phyloP scores from a whole-genome alignment of 2,329 filamentous ascomycete species.

The Berkeleyomyces rouxiae region DNA sequence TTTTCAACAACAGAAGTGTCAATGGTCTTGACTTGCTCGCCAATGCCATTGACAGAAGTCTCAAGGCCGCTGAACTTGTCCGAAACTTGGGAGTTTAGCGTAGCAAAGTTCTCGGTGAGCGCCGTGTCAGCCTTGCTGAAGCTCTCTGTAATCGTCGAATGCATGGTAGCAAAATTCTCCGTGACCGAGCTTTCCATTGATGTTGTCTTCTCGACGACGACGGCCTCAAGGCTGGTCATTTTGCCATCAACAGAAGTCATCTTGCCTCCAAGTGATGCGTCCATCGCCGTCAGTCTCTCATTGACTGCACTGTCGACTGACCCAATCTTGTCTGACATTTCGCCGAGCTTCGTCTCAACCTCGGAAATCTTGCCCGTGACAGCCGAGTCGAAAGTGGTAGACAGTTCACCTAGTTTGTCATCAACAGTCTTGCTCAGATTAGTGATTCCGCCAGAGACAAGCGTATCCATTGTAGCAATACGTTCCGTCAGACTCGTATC shows the following conservation, averaged over 20 bases:
- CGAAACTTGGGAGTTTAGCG: slow-evolving; percentile 10
- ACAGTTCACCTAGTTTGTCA: slow-evolving; percentile 6
- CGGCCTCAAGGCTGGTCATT: slow-evolving; percentile 9
- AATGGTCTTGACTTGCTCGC: slow-evolving; percentile 4
- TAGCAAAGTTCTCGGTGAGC: slow-evolving; percentile 13
- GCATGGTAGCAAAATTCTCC: slow-evolving; percentile 12
- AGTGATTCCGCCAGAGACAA: background rate
- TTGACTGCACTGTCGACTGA: background rate
- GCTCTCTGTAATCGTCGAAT: slow-evolving; percentile 10
- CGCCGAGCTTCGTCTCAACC: slow-evolving; percentile 1
- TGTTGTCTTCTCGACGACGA: slow-evolving; percentile 7
- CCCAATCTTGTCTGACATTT: background rate
- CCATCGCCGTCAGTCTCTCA: slow-evolving; percentile 3
- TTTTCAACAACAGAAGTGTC: slow-evolving; percentile 2
- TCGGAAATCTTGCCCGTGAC: slow-evolving; percentile 1
- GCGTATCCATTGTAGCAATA: slow-evolving; percentile 2
- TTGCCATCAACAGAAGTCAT: slow-evolving; percentile 9
- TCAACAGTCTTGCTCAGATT: slow-evolving; percentile 8
- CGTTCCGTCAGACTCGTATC: slow-evolving; percentile 5
- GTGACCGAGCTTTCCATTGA: slow-evolving; percentile 11
- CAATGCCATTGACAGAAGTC: slow-evolving; percentile 3
- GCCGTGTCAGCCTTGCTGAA: slow-evolving; percentile 10
- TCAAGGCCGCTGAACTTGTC: slow-evolving; percentile 8
- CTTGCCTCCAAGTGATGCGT: slow-evolving; percentile 2
- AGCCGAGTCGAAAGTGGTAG: background rate